Conservation (phyloP, 768 basidiomycete species). For the Dioszegia crocea region DNA sequence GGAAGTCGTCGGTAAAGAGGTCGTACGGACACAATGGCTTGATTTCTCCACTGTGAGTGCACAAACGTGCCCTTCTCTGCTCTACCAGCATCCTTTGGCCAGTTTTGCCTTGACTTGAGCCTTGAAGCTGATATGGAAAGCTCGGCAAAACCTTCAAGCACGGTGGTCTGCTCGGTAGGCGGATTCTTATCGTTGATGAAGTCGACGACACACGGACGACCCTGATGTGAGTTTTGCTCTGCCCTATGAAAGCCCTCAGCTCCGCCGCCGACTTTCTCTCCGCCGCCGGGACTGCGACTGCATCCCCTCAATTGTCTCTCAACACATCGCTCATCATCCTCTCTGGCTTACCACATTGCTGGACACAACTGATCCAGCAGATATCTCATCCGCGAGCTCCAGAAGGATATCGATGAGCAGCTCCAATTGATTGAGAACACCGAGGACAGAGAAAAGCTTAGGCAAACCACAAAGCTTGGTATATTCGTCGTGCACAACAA, state of each 20-base stretch:
- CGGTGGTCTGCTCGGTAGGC: slow-evolving; percentile 66
- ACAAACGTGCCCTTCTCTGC: slow-evolving; percentile 9
- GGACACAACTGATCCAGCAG: slow-evolving; percentile 55
- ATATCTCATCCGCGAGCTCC: slow-evolving; percentile 83
- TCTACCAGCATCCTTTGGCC: too few species aligned
- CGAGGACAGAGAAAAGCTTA: slow-evolving; percentile 71
- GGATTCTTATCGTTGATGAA: slow-evolving; percentile 69
- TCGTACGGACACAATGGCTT: slow-evolving; percentile 94
- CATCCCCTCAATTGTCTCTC: too few species aligned
- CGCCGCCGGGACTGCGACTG: too few species aligned
- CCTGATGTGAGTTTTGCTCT: slow-evolving; percentile 61
- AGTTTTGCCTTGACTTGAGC: neutral
- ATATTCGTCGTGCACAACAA: slow-evolving; percentile 69
- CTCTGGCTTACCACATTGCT: too few species aligned
- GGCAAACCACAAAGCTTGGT: slow-evolving; percentile 72
- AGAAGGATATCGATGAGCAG: slow-evolving; percentile 67
- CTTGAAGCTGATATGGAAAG: slow-evolving; percentile 13
- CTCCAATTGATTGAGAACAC: slow-evolving; percentile 62
- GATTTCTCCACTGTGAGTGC: slow-evolving; percentile 52
- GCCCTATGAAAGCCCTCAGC: too few species aligned
- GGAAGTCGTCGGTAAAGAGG: slow-evolving; percentile 56
- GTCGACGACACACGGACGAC: slow-evolving; percentile 62
- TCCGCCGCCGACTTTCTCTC: too few species aligned
- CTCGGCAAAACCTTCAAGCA: slow-evolving; percentile 41
- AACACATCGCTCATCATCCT: too few species aligned